Evolutionary conservation across 441 rosid species (phyloP).

Genomic region (Euphorbia schlechtendalii): DNA sequence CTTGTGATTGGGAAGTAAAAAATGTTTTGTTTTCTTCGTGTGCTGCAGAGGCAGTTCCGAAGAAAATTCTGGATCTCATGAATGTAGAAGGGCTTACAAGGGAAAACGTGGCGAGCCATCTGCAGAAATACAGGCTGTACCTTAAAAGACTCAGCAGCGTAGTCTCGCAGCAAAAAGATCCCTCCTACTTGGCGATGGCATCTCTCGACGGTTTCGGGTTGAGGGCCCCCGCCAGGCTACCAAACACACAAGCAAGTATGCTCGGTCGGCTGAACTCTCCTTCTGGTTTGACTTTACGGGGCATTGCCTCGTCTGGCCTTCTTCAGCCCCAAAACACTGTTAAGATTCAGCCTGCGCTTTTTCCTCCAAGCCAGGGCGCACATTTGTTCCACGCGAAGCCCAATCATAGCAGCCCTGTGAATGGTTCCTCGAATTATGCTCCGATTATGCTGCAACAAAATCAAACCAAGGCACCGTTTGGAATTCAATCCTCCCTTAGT

Average conservation of each 20-base stretch:
- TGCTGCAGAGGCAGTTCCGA: constrained; percentile 86
- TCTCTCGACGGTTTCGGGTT: constrained; percentile 57
- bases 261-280: constrained; percentile 63
- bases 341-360: constrained; percentile 36
- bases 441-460: constrained; percentile 34
- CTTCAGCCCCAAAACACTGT: constrained; percentile 52
- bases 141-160: constrained; percentile 55
- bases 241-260: constrained; percentile 47
- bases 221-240: no score
- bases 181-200: constrained; percentile 46
- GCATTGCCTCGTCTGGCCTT: constrained; percentile 54
- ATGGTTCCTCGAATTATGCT: constrained; percentile 36
- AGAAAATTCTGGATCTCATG: constrained; percentile 92
- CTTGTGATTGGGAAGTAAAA: no score
- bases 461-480: constrained; percentile 30
- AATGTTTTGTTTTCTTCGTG: no score
- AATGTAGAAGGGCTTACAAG: constrained; percentile 85
- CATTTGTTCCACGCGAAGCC: constrained; percentile 45
- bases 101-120: constrained; percentile 98
- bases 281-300: constrained; percentile 44
- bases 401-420: constrained; percentile 35
- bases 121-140: constrained; percentile 88
- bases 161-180: constrained; percentile 50
- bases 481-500: constrained; percentile 43
- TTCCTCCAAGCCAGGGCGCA: constrained; percentile 37